Conservation (phyloP, 176 grass and related monocot genomes). For the Tuctoria greenei region DNA sequence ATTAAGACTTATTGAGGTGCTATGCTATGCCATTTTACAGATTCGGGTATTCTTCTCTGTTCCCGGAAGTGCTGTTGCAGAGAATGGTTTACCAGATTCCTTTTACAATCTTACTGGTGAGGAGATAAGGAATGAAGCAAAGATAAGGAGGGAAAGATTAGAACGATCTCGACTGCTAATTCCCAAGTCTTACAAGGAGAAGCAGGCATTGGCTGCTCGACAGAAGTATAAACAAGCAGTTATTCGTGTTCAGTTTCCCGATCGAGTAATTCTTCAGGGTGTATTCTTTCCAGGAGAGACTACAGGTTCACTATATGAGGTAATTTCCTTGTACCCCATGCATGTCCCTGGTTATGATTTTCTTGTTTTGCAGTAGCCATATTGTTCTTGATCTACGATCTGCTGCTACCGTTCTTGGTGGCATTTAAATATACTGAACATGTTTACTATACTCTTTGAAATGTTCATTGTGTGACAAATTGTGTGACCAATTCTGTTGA, state of each 20-base stretch:
- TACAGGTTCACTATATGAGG: conserved; percentile 77
- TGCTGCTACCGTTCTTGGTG: conserved; percentile 3
- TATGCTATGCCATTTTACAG: conserved; percentile 43
- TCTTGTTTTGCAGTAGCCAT: background rate
- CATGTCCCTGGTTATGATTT: conserved; percentile 20
- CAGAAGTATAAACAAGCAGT: conserved; percentile 70
- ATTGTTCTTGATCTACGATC: conserved; percentile 12
- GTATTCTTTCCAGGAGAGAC: conserved; percentile 75
- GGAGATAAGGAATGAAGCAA: conserved; percentile 79
- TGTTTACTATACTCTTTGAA: background rate
- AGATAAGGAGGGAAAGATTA: conserved; percentile 75
- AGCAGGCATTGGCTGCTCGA: conserved; percentile 66
- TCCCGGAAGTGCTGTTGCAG: conserved; percentile 54
- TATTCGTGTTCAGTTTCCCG: conserved; percentile 88
- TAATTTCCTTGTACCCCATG: conserved; percentile 27
- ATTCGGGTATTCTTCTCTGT: conserved; percentile 69
- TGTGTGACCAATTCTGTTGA: too few species aligned
- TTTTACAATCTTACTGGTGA: conserved; percentile 61
- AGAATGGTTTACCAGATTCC: conserved; percentile 78
- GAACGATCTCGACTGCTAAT: conserved; percentile 75
- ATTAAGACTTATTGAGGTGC: conserved; percentile 18
- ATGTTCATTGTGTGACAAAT: too few species aligned
- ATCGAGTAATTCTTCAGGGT: conserved; percentile 82
- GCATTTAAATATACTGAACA: background rate
- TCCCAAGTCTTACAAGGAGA: conserved; percentile 92